Evolutionary conservation across 2,329 filamentous ascomycete species (phyloP).

Genomic region (Monosporascus sp.): DNA sequence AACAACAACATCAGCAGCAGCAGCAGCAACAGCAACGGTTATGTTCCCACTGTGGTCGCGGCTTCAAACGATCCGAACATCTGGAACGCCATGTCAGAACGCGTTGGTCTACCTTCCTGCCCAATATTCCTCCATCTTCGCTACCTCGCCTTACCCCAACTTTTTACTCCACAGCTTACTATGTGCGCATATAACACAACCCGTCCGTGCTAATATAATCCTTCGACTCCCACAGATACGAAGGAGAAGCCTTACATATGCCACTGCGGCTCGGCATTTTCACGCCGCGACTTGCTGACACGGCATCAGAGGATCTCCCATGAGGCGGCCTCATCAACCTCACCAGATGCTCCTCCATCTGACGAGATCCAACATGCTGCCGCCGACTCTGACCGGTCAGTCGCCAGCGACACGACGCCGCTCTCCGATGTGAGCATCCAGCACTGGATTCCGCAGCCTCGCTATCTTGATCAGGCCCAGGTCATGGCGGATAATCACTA

Average conservation of each 20-base stretch:
- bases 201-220: neutral
- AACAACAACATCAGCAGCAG: neutral
- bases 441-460: conserved; percentile 19
- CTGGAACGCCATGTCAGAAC: conserved; percentile 41
- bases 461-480: conserved; percentile 12
- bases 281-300: conserved; percentile 38
- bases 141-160: neutral
- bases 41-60: conserved; percentile 37
- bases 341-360: conserved; percentile 22
- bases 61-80: conserved; percentile 42
- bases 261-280: conserved; percentile 38
- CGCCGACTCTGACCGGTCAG: conserved; percentile 23
- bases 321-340: conserved; percentile 22
- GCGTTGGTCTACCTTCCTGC: conserved; percentile 31
- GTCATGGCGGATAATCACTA: conserved; percentile 17
- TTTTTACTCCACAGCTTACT: conserved; percentile 6
- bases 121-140: conserved; percentile 2
- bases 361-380: conserved; percentile 22
- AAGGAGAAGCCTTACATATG: conserved; percentile 44
- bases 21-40: conserved; percentile 18
- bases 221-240: conserved; percentile 30
- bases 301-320: conserved; percentile 38
- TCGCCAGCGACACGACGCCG: conserved; percentile 24
- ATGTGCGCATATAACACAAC: neutral
- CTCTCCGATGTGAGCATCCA: conserved; percentile 28